A percentile compares a stretch with the other conserved stretches of the same genome.
Conservation (phyloP, 2,329 filamentous ascomycete species). For the Aspergillus phoenicis region DNA sequence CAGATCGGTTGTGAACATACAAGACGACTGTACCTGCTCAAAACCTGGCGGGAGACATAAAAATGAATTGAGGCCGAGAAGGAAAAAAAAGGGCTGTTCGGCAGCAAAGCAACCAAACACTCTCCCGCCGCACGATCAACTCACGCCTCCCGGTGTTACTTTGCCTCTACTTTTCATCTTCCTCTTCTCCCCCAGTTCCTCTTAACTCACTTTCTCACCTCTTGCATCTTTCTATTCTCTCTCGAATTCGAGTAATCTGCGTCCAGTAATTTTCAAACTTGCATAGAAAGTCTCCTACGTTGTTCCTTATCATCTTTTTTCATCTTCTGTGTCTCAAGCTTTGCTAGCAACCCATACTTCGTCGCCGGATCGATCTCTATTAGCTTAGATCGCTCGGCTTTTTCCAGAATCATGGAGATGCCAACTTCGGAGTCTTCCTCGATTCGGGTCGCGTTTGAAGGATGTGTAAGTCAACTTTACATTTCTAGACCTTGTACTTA, state of each 20-base stretch:
- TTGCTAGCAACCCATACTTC: not conserved
- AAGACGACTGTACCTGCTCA: too few species aligned
- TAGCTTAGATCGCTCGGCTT: not conserved
- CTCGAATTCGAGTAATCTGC: not conserved
- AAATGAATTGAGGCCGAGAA: not conserved
- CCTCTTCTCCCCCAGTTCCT: not conserved
- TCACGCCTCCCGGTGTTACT: not conserved
- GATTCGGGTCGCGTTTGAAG: slow-evolving; percentile 79
- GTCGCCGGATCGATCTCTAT: not conserved
- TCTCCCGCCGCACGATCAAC: not conserved
- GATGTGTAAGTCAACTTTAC: slow-evolving; percentile 66
- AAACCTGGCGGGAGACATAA: not conserved
- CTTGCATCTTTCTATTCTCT: not conserved
- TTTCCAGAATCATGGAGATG: slow-evolving; percentile 15
- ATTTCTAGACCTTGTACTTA: not conserved
- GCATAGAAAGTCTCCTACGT: too few species aligned
- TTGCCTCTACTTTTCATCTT: slow-evolving; percentile 5
- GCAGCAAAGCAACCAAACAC: slow-evolving; percentile 7
- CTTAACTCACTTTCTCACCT: too few species aligned
- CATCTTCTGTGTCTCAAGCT: not conserved
- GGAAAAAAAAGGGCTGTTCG: not conserved
- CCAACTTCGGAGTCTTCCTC: slow-evolving; percentile 10
- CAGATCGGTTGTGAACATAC: not conserved
- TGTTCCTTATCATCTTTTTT: not conserved
- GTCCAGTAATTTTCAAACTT: too few species aligned